Evolutionary conservation across 176 grass and related monocot species (phyloP).

Genomic region (Microstegium vimineum): DNA sequence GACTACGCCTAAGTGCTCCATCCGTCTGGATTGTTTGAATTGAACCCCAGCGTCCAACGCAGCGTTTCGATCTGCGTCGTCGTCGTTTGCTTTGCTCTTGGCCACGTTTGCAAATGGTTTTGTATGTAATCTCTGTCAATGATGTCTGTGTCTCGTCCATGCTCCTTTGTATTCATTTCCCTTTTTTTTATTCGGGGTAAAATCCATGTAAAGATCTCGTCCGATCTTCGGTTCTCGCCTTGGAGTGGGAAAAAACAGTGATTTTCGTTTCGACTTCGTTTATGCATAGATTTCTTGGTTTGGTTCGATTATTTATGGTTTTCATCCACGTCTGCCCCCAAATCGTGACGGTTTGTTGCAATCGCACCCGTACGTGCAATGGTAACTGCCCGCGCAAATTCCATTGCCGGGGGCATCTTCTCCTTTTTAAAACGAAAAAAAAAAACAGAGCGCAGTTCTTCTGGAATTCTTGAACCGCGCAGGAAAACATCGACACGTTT

Average conservation of each 20-base stretch:
- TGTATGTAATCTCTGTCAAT: constrained; percentile 11
- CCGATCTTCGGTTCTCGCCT: not conserved
- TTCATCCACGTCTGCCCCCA: no score
- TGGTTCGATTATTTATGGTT: no score
- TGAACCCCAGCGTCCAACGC: not conserved
- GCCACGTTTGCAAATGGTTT: not conserved
- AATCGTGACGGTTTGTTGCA: no score
- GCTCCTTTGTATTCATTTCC: constrained; percentile 8
- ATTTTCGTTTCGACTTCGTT: not conserved
- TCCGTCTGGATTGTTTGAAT: not conserved
- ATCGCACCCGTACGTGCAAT: no score
- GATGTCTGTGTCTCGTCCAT: not conserved
- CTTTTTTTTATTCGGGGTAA: not conserved
- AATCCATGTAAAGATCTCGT: constrained; percentile 13
- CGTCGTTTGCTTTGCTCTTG: constrained; percentile 25
- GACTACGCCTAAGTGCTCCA: constrained; percentile 45
- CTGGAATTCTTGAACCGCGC: no score
- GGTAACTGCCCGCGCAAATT: no score
- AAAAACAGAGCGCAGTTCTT: no score
- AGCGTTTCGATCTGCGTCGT: not conserved
- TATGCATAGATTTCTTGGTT: not conserved
- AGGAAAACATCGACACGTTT: no score
- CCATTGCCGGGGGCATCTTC: no score
- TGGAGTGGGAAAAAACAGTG: not conserved
- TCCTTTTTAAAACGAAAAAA: no score